Evolutionary conservation across 768 basidiomycete genomes (phyloP).

Genomic region (Lactarius indigo): DNA sequence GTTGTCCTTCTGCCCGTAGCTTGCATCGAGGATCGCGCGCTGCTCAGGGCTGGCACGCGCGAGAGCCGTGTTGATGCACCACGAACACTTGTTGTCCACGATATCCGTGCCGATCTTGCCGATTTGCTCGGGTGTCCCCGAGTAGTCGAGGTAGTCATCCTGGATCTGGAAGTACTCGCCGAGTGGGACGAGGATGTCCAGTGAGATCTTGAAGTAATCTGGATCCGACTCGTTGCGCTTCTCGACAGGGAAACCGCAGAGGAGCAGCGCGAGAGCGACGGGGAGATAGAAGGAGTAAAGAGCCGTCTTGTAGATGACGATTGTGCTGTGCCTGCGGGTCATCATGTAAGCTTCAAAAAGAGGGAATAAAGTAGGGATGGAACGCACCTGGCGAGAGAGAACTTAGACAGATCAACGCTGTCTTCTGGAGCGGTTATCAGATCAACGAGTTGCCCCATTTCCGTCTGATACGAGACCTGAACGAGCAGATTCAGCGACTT

Average conservation of each 20-base stretch:
- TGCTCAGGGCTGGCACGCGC: constrained; percentile 51
- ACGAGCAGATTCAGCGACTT: background rate
- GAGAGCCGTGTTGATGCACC: constrained; percentile 91
- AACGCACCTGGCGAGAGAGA: constrained; percentile 77
- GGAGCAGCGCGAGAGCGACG: constrained; percentile 88
- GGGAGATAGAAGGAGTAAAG: constrained; percentile 99
- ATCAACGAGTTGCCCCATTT: constrained; percentile 95
- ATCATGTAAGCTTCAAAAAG: background rate
- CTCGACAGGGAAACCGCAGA: constrained; percentile 58
- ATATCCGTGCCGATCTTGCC: constrained; percentile 99
- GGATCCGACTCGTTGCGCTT: constrained; percentile 44
- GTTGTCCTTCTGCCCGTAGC: constrained; percentile 60
- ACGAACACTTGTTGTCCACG: constrained; percentile 97
- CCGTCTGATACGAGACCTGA: constrained; percentile 78
- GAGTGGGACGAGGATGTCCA: constrained; percentile 81
- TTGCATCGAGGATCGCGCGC: constrained; percentile 55
- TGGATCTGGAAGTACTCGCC: constrained; percentile 99
- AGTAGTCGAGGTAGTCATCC: constrained; percentile 95
- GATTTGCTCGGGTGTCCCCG: constrained; percentile 83
- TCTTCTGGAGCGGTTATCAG: constrained; percentile 94
- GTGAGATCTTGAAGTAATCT: constrained; percentile 67
- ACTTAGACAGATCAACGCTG: constrained; percentile 78
- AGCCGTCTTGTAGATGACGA: constrained; percentile 96
- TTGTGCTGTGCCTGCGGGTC: constrained; percentile 69
- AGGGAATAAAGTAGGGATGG: background rate